Evolutionary conservation across 495 filamentous ascomycete species (phyloP), one percentile per base, ranked within the genome.

Genomic region (Cairneyella variabilis): DNA sequence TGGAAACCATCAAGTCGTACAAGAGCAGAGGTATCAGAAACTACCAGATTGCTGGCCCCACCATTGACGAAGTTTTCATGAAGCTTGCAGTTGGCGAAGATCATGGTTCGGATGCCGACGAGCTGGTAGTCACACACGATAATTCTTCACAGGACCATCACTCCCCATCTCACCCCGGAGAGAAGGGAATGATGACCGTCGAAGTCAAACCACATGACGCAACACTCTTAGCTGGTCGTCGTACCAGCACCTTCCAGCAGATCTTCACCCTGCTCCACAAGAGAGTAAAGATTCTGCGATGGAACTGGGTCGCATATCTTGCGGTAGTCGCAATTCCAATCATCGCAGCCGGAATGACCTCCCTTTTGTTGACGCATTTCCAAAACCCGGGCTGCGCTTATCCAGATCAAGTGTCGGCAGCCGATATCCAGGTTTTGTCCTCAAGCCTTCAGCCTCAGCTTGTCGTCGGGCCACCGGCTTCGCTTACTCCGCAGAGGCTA

Each of bases 11-110:
- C 51, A 75, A 75, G 45, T 66, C 68, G 25, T 72, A 91, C 2
- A 86, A 92, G 64, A 62, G 66, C 2, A 69, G 71, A 3, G 80
- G 78, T 0, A 76, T 88, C 43, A 70, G 71, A 2, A 83, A 90
- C 30, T 90, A 89, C 63, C 81, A 84, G 41, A 83, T 91, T 43
- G 82, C 79, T 25, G 89, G 89, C 0, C 89, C 89, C 2, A 91
- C 86, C 0, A 91, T 95, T 52, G 88, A 91, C 60, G 86, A 90
- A 58, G 86, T 92, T 0, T 95, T 95, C 66, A 66, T 93, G 58
- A 86, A 86, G 53, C 75, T 93, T 32, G 88, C 88, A 0, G 84
- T 85, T 47, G 86, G 91, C 59, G 71, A 77, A 48, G 64, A 65
- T 45, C 64, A 61, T 6, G 70, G 76, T 10, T 32, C 20, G 51